Evolutionary conservation across 1,139 yeast species (phyloP).

Genomic region (Yamadazyma triangularis): DNA sequence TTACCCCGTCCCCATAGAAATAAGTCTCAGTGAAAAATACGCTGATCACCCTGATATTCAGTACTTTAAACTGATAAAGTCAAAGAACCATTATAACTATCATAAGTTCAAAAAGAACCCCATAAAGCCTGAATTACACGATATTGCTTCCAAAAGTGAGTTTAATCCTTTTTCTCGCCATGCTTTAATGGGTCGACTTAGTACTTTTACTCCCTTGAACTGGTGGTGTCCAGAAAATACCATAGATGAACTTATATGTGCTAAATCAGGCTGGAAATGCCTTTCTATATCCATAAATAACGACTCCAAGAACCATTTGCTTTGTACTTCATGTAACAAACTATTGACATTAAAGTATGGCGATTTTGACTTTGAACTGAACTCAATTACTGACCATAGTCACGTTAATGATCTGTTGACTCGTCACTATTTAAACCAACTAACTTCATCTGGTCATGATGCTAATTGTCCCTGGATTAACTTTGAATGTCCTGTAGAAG

Average conservation of each 20-base stretch:
- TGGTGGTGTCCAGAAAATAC: constrained; percentile 27
- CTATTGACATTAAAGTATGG: constrained; percentile 27
- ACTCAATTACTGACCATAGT: constrained; percentile 17
- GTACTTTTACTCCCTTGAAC: constrained; percentile 29
- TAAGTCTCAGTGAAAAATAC: constrained; percentile 10
- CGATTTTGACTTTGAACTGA: no score
- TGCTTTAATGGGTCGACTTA: constrained; percentile 23
- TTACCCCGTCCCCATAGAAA: no score
- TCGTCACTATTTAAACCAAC: constrained; percentile 20
- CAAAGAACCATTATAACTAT: constrained; percentile 33
- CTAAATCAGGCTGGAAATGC: constrained; percentile 42
- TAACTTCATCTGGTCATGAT: constrained; percentile 24
- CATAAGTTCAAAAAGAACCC: constrained; percentile 24
- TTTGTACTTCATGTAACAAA: constrained; percentile 31
- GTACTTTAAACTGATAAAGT: constrained; percentile 33
- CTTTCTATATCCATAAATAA: constrained; percentile 21
- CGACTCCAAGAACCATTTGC: constrained; percentile 26
- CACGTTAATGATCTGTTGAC: constrained; percentile 22
- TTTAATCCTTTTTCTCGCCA: constrained; percentile 35
- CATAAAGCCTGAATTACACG: constrained; percentile 8
- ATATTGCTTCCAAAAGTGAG: constrained; percentile 11
- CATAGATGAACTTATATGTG: constrained; percentile 34
- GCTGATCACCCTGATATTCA: constrained; percentile 36
- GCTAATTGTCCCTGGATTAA: constrained; percentile 34
- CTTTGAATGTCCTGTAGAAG: constrained; percentile 32